A percentile compares a stretch with the other conserved stretches of the same genome.
Evolutionary conservation across 768 basidiomycete genomes (phyloP).

Genomic region (Lactarius evosmus): DNA sequence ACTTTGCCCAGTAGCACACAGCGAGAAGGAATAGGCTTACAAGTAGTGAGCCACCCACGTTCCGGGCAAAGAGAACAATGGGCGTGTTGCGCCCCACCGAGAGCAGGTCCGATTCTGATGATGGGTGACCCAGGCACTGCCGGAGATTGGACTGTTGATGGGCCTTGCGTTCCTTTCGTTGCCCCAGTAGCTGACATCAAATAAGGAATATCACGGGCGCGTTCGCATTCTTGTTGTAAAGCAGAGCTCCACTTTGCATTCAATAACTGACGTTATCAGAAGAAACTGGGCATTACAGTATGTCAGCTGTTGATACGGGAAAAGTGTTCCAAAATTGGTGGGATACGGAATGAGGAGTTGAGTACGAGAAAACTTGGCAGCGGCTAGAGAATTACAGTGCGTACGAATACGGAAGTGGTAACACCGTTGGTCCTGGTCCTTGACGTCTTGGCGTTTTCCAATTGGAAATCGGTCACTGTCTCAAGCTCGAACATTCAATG

Average conservation of each 20-base stretch:
- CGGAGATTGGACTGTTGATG: conserved; percentile 57
- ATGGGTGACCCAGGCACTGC: conserved; percentile 39
- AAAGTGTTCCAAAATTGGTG: neutral
- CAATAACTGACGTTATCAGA: neutral
- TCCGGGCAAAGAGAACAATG: neutral
- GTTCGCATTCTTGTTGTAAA: neutral
- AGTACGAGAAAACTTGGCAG: neutral
- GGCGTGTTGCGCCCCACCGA: neutral
- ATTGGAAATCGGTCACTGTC: conserved; percentile 4
- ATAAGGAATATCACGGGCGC: neutral
- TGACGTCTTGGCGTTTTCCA: conserved; percentile 6
- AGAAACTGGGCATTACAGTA: neutral
- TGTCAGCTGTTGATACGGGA: neutral
- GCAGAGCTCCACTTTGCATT: neutral
- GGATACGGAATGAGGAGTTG: neutral
- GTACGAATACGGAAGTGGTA: neutral
- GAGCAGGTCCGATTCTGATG: neutral
- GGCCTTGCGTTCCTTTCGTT: conserved; percentile 40
- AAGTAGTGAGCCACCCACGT: conserved; percentile 46
- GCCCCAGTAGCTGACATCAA: neutral
- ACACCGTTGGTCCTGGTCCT: neutral
- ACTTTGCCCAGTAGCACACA: conserved; percentile 44
- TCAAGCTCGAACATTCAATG: conserved; percentile 1
- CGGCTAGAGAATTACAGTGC: neutral
- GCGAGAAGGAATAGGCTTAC: conserved; percentile 52